A percentile compares a stretch with the other conserved stretches of the same genome.
These are phyloP conservation scores for Pythium dissimile DNA, from an alignment of 352 stramenopile species.

Conservation along the genomic window DNA sequence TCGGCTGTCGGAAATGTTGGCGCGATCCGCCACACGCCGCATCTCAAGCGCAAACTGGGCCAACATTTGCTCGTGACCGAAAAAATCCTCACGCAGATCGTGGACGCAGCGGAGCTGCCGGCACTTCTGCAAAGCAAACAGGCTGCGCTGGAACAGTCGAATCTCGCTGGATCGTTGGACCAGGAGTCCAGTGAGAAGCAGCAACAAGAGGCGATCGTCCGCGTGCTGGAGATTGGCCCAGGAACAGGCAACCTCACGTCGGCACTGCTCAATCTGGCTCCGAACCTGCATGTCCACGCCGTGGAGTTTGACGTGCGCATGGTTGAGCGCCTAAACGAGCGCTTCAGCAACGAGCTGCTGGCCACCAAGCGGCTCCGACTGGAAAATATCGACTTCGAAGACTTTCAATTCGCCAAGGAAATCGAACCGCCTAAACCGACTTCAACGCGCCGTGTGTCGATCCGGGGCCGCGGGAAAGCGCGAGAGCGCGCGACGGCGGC, in stretches of 20 bases:
- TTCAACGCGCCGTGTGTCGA: conserved; percentile 4
- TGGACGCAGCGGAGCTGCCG: conserved; percentile 52
- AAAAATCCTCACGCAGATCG: conserved; percentile 57
- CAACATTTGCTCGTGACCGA: conserved; percentile 79
- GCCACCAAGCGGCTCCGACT: conserved; percentile 24
- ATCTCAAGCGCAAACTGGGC: conserved; percentile 79
- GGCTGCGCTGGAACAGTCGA: background rate
- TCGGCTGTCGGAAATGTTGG: conserved; percentile 40
- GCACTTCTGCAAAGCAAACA: conserved; percentile 16
- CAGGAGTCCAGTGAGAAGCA: background rate
- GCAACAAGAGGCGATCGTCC: conserved; percentile 16
- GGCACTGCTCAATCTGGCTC: conserved; percentile 47
- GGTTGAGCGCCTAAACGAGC: conserved; percentile 60
- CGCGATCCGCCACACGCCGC: conserved; percentile 48
- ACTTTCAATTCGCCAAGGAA: conserved; percentile 33
- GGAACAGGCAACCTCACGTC: conserved; percentile 86
- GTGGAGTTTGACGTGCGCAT: conserved; percentile 81
- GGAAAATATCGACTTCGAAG: conserved; percentile 41
- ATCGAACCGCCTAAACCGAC: background rate
- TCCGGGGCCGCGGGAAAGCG: conserved; percentile 4
- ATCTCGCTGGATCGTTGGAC: background rate
- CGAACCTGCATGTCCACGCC: conserved; percentile 49
- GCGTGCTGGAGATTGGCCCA: conserved; percentile 82
- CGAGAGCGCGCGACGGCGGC: conserved; percentile 7
- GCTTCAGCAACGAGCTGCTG: conserved; percentile 35